Percentiles rank a stretch among this genome's conserved stretches.
Conservation (phyloP, 352 stramenopile genomes). For the Globisporangium cylindrosporum region DNA sequence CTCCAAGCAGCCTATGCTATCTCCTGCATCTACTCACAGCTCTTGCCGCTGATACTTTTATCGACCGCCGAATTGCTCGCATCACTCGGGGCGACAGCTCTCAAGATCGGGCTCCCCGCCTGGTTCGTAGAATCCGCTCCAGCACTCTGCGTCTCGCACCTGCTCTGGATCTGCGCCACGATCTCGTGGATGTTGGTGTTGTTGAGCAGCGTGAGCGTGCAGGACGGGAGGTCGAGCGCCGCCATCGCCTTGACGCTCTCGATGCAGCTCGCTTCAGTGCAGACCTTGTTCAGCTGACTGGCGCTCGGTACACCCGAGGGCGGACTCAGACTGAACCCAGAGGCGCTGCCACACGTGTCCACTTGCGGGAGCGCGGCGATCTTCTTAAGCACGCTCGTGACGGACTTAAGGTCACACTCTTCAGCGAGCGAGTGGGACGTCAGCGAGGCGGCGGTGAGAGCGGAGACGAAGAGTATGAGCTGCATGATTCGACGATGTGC, state of each 20-base stretch:
- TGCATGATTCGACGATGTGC: background rate
- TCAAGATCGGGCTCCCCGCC: background rate
- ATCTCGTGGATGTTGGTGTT: conserved; percentile 22
- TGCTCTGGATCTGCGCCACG: conserved; percentile 3
- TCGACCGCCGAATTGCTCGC: background rate
- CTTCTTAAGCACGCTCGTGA: conserved; percentile 4
- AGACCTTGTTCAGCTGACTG: background rate
- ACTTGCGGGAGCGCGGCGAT: conserved; percentile 4
- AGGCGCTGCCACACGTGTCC: background rate
- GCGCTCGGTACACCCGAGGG: background rate
- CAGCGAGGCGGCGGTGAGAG: background rate
- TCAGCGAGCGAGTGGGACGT: background rate
- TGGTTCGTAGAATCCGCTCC: background rate
- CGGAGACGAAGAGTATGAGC: background rate
- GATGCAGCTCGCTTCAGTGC: background rate
- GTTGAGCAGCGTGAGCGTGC: conserved; percentile 27
- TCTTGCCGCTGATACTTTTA: background rate
- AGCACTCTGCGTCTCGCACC: background rate
- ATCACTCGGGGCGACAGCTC: background rate
- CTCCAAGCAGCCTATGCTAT: background rate
- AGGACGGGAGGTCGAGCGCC: conserved; percentile 19
- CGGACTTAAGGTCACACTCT: background rate
- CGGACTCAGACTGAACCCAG: conserved; percentile 6
- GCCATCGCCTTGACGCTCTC: conserved; percentile 3
- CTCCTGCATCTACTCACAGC: background rate